Base-by-base conservation (phyloP, 2,329 filamentous ascomycete genomes). In the Pseudogymnoascus sp. region DNA sequence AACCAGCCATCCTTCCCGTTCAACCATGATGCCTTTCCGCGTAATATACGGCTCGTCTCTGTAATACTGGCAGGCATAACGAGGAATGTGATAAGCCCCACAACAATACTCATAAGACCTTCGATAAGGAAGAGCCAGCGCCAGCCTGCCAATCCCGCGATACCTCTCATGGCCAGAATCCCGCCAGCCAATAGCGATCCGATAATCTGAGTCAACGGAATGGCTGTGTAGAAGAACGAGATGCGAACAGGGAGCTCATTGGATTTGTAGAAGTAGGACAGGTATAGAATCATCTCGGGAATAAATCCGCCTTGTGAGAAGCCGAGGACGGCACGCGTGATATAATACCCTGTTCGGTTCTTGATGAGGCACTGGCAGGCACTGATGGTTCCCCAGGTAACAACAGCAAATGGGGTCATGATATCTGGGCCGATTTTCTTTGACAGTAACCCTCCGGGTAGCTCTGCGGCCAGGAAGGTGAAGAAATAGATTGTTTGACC, bases 1-100 rank as follows among this genome's bases (percentile, higher is more conserved):
- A 87, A 86, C 80, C 85, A 85, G 4, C 86, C 86, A 24, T 75
- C 72, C 62, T 83, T 82, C 44, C 84, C 81, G 4, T 82, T 78
- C 67, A 86, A 81, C 66, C 77, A 77, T 40, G 80, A 82, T 5
- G 80, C 80, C 47, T 56, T 56, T 31, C 47, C 47, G 10, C 47
- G 47, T 19, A 56, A 13, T 56, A 56, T 56, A 6, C 21, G 21
- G 21, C 38, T 31, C 0, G 86, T 89, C 67, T 85, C 83, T 0
- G 82, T 84, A 1, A 86, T 86, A 0, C 81, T 85, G 65, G 81
- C 75, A 0, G 82, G 81, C 74, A 85, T 80, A 70, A 82, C 81
- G 67, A 83, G 78, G 61, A 77, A 82, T 4, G 81, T 81, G 21
- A 79, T 71, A 35, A 76, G 19, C 3, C 82, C 83, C 62, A 85